Evolutionary conservation across 164 flowering plant genomes (phyloP).

Genomic region (Chimonanthus praecox): DNA sequence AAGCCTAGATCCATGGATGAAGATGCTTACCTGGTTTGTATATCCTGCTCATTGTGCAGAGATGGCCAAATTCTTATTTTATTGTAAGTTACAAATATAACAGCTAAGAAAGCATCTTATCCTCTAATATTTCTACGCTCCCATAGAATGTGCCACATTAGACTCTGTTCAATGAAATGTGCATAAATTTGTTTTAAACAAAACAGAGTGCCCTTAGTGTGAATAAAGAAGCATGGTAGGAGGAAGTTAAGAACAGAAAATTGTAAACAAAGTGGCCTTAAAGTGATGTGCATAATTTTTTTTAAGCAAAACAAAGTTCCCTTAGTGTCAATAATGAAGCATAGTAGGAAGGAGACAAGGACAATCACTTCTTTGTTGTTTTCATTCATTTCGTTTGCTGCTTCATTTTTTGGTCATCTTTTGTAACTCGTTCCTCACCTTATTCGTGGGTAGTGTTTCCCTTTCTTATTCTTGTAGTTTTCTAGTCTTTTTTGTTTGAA

Average conservation of each 20-base stretch:
- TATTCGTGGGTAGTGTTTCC: too few relatives aligned
- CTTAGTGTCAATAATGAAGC: not conserved
- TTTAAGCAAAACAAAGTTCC: not conserved
- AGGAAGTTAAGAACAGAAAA: too few relatives aligned
- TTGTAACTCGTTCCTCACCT: too few relatives aligned
- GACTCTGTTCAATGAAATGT: not conserved
- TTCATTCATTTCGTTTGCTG: not conserved
- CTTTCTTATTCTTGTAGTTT: too few relatives aligned
- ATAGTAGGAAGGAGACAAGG: not conserved
- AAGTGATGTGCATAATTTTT: not conserved
- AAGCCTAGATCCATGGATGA: conserved; percentile 47
- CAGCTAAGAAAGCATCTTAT: not conserved
- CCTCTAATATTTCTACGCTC: too few relatives aligned
- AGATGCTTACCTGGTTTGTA: conserved; percentile 27
- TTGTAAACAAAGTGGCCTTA: not conserved
- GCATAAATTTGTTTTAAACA: too few relatives aligned
- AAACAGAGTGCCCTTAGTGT: not conserved
- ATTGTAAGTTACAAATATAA: not conserved
- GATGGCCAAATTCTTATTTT: not conserved
- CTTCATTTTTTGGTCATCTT: too few relatives aligned
- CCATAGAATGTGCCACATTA: too few relatives aligned
- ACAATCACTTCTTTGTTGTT: not conserved
- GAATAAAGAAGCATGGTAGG: not conserved
- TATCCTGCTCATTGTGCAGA: not conserved
- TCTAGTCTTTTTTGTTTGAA: too few relatives aligned